phyloP scores from a whole-genome alignment of 495 filamentous ascomycete species.

The Glarea lozoyensis region DNA sequence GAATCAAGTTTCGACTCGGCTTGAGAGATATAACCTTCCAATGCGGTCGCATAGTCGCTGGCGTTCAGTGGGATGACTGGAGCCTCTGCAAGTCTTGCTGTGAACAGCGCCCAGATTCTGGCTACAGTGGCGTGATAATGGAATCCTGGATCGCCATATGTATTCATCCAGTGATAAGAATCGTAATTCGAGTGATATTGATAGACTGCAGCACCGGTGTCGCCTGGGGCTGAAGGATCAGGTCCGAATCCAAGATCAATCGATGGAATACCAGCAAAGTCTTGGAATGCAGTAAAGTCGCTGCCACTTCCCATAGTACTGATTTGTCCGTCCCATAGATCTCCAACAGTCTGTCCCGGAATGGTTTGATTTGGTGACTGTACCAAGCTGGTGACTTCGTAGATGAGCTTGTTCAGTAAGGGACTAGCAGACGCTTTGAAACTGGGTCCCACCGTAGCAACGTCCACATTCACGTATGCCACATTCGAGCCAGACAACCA shows the following conservation, averaged over 20 bases:
- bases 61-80: constrained; percentile 72
- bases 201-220: constrained; percentile 38
- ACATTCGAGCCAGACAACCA: constrained; percentile 73
- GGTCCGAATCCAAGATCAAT: constrained; percentile 75
- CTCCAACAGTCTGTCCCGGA: constrained; percentile 63
- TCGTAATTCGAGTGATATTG: constrained; percentile 95
- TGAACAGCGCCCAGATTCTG: constrained; percentile 67
- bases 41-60: constrained; percentile 58
- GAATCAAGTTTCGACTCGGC: constrained; percentile 53
- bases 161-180: constrained; percentile 79
- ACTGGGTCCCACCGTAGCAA: constrained; percentile 58
- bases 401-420: constrained; percentile 66
- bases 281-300: constrained; percentile 90
- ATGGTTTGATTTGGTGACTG: constrained; percentile 79
- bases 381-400: constrained; percentile 59
- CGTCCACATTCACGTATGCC: constrained; percentile 88
- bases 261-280: constrained; percentile 78
- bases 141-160: constrained; percentile 77
- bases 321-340: constrained; percentile 61
- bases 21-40: constrained; percentile 55
- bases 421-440: constrained; percentile 71
- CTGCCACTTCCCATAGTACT: constrained; percentile 69
- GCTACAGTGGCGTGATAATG: constrained; percentile 72
- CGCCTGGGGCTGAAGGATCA: constrained; percentile 23
- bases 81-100: constrained; percentile 72